These are phyloP conservation scores for Populus hybrid DNA, from an alignment of 441 rosid genomes.

Conservation along the genomic window DNA sequence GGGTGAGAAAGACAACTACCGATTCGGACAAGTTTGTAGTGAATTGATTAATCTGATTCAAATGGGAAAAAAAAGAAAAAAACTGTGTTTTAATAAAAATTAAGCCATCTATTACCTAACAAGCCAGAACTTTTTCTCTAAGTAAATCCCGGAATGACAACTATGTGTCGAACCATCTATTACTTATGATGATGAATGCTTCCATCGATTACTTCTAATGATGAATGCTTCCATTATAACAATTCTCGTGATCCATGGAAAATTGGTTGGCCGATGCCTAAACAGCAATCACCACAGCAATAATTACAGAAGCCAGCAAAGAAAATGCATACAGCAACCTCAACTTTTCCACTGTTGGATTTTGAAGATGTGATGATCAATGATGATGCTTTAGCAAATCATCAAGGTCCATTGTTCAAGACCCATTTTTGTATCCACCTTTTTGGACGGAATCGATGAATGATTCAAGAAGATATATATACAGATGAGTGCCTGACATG, in stretches of 20 bases:
- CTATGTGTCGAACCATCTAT: no score
- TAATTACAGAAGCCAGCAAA: neutral
- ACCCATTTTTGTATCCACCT: neutral
- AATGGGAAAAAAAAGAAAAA: no score
- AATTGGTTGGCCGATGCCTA: neutral
- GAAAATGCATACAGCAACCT: neutral
- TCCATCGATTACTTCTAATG: neutral
- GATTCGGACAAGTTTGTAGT: no score
- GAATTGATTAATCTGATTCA: no score
- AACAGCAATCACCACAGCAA: neutral
- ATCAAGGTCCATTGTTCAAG: neutral
- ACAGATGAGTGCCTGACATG: neutral
- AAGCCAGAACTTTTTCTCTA: no score
- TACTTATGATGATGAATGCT: no score
- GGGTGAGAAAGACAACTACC: neutral
- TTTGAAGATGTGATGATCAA: neutral
- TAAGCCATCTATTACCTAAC: no score
- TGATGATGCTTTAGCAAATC: neutral
- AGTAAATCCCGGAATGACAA: no score
- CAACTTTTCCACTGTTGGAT: neutral
- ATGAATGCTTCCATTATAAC: constrained; percentile 4
- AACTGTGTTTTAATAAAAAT: no score
- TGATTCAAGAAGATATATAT: neutral
- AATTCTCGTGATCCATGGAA: neutral
- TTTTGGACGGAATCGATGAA: neutral